These are phyloP conservation scores for Pecoramyces ruminantium DNA, from an alignment of 192 early-diverging fungal genomes.

Conservation along the genomic window DNA sequence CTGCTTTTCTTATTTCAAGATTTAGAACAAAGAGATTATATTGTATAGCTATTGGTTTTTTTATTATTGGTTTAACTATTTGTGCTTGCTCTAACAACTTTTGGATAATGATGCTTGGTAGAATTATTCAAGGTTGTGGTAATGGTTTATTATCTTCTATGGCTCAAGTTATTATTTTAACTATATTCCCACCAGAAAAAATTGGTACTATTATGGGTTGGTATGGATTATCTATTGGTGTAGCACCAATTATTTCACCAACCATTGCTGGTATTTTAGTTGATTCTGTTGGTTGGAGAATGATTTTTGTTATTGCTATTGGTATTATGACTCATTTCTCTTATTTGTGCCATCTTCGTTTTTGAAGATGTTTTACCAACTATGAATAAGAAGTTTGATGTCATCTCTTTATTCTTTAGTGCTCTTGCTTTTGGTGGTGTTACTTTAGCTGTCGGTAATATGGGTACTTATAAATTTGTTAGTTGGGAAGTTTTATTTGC, in stretches of 20 bases:
- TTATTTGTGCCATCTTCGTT: background rate
- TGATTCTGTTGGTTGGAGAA: background rate
- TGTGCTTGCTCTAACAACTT: background rate
- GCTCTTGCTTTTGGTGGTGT: background rate
- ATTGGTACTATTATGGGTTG: background rate
- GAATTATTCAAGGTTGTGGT: background rate
- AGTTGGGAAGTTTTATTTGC: background rate
- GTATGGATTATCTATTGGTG: background rate
- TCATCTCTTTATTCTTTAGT: background rate
- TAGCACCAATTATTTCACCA: background rate
- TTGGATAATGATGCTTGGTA: background rate
- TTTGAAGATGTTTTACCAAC: background rate
- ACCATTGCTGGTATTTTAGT: background rate
- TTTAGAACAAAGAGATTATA: background rate
- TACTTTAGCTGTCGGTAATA: background rate
- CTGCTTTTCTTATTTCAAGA: background rate
- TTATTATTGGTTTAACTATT: background rate
- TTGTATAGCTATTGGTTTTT: background rate
- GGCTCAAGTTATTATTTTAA: background rate
- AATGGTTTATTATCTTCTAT: background rate
- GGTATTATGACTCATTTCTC: background rate
- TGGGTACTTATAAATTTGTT: background rate
- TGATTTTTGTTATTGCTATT: background rate
- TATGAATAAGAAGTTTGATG: background rate
- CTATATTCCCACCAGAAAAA: background rate